Conservation (phyloP, 192 early-diverging fungal genomes). For the Entophlyctis luteolus region DNA sequence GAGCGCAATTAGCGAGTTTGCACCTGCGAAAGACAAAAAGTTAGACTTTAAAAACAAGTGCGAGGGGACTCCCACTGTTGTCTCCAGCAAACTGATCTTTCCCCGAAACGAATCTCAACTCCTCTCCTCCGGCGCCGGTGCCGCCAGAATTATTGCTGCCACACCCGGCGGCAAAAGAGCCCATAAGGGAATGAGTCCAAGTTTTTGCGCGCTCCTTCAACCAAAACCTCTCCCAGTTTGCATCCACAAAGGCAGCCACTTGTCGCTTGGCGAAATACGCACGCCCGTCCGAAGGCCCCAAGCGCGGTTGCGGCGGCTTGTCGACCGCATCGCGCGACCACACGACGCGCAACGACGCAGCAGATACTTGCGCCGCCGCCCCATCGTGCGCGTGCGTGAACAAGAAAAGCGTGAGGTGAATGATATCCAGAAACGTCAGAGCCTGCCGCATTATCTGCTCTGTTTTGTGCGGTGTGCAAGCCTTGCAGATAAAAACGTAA, state of each 20-base stretch:
- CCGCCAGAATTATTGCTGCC: neutral
- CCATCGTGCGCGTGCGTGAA: conserved; percentile 49
- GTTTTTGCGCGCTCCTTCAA: conserved; percentile 54
- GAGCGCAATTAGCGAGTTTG: conserved; percentile 1
- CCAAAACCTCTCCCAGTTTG: conserved; percentile 68
- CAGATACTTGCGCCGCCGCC: conserved; percentile 29
- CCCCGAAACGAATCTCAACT: conserved; percentile 30
- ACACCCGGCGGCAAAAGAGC: neutral
- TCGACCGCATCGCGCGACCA: conserved; percentile 29
- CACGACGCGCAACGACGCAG: conserved; percentile 13
- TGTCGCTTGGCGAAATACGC: conserved; percentile 47
- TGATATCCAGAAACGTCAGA: conserved; percentile 61
- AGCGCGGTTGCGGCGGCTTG: neutral
- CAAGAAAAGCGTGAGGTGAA: conserved; percentile 64
- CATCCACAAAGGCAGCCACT: conserved; percentile 62
- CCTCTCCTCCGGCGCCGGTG: neutral
- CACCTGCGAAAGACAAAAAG: neutral
- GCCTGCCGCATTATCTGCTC: conserved; percentile 57
- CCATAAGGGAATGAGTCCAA: conserved; percentile 58
- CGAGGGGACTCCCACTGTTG: too few relatives aligned
- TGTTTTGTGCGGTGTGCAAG: conserved; percentile 42
- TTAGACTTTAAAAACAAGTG: neutral
- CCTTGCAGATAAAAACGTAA: conserved; percentile 58
- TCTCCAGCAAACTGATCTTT: conserved; percentile 30
- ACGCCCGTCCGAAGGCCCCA: conserved; percentile 22